phyloP scores from a whole-genome alignment of 2,329 filamentous ascomycete genomes.

The Amphichorda felina region DNA sequence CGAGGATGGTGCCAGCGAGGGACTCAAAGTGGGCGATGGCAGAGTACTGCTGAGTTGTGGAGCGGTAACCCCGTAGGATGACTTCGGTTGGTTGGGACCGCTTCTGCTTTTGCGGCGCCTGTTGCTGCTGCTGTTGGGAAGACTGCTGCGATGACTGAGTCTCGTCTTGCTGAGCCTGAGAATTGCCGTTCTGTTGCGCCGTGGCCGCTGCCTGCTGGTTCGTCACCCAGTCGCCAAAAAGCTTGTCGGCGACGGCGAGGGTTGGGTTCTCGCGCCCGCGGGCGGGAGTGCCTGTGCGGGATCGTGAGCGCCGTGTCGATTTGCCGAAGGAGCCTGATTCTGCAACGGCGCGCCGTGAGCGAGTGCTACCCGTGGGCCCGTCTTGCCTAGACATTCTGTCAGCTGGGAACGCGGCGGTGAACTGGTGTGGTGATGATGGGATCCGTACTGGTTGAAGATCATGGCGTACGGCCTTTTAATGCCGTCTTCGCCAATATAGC shows the following conservation, averaged over 20 bases:
- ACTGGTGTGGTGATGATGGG: not conserved
- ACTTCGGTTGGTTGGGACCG: constrained; percentile 49
- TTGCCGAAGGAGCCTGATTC: constrained; percentile 57
- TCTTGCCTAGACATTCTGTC: constrained; percentile 31
- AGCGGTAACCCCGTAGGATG: constrained; percentile 70
- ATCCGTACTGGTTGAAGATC: constrained; percentile 48
- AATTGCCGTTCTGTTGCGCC: constrained; percentile 9
- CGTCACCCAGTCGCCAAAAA: constrained; percentile 48
- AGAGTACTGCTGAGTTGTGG: constrained; percentile 61
- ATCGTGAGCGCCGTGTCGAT: constrained; percentile 51
- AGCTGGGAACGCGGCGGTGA: constrained; percentile 1
- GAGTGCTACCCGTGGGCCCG: constrained; percentile 31
- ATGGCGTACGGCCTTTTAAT: constrained; percentile 54
- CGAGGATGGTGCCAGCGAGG: constrained; percentile 76
- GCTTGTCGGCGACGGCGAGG: constrained; percentile 46
- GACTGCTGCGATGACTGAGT: constrained; percentile 15
- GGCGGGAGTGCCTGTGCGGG: constrained; percentile 45
- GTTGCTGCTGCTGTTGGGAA: constrained; percentile 18
- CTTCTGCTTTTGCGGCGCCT: constrained; percentile 14
- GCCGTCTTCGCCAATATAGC: constrained; percentile 54
- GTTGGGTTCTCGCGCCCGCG: constrained; percentile 43
- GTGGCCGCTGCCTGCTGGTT: constrained; percentile 25
- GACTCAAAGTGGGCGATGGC: constrained; percentile 82
- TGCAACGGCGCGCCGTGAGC: constrained; percentile 40
- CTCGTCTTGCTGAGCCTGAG: constrained; percentile 19